Percentiles rank a stretch among this genome's conserved stretches.
Evolutionary conservation across 176 grass and related monocot genomes (phyloP).

Genomic region (Tuctoria greenei): DNA sequence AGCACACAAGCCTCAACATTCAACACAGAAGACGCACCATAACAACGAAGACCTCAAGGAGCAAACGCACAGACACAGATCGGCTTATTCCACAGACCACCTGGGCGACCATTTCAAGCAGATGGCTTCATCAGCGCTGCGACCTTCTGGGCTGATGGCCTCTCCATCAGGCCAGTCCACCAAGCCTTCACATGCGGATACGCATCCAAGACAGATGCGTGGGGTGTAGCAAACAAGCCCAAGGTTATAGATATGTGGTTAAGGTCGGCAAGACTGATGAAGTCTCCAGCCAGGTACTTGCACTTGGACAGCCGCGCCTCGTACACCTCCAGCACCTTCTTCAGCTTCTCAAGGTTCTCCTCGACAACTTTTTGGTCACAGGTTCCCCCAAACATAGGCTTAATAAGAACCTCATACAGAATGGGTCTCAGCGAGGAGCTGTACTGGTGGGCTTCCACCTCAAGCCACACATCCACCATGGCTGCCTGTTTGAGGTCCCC

Average conservation of each 20-base stretch:
- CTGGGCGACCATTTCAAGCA: neutral
- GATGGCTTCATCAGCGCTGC: constrained; percentile 43
- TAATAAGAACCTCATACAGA: constrained; percentile 29
- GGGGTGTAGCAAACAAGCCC: constrained; percentile 44
- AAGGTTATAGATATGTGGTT: constrained; percentile 45
- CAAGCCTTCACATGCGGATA: constrained; percentile 63
- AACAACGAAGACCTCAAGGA: constrained; percentile 11
- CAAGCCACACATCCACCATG: constrained; percentile 65
- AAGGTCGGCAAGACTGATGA: constrained; percentile 59
- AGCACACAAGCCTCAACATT: constrained; percentile 5
- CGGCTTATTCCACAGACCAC: constrained; percentile 26
- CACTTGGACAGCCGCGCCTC: constrained; percentile 41
- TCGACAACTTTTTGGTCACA: constrained; percentile 43
- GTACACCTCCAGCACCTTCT: constrained; percentile 60
- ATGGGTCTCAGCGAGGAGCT: constrained; percentile 34
- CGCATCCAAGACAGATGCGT: constrained; percentile 37
- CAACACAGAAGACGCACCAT: constrained; percentile 19
- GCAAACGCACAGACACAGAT: neutral
- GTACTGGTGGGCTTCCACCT: constrained; percentile 68
- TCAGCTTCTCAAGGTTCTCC: constrained; percentile 49
- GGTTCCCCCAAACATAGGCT: constrained; percentile 46
- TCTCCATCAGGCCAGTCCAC: constrained; percentile 51
- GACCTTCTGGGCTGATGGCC: constrained; percentile 52
- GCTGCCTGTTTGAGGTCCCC: constrained; percentile 42
- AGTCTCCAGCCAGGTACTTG: constrained; percentile 75